A percentile compares a stretch with the other conserved stretches of the same genome.
Conservation (phyloP, 441 rosid species). For the Erodium moschatum region DNA sequence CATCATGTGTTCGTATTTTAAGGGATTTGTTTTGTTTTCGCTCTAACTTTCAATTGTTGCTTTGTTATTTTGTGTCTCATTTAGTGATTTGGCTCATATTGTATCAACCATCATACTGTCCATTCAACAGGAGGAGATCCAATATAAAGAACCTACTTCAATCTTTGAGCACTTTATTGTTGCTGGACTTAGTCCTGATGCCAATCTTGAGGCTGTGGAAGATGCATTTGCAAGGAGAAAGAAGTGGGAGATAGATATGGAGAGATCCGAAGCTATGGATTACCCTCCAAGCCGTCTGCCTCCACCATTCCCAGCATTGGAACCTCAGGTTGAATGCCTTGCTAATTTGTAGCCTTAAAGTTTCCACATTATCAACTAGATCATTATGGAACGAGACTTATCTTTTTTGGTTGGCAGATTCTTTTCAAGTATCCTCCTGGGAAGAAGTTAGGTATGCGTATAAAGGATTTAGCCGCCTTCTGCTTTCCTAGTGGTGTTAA, state of each 20-base stretch:
- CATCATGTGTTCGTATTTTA: too few species aligned
- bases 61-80: too few species aligned
- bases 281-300: conserved; percentile 30
- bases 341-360: not conserved
- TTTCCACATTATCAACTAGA: too few species aligned
- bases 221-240: conserved; percentile 72
- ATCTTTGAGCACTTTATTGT: conserved; percentile 84
- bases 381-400: not conserved
- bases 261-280: conserved; percentile 47
- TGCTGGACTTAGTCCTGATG: conserved; percentile 77
- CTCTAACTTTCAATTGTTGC: conserved; percentile 9
- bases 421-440: conserved; percentile 90
- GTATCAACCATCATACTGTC: too few species aligned
- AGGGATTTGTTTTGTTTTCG: too few species aligned
- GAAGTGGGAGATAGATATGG: conserved; percentile 69
- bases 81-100: too few species aligned
- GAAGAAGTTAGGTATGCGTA: conserved; percentile 64
- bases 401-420: conserved; percentile 37
- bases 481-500: conserved; percentile 94
- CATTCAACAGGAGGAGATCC: conserved; percentile 45
- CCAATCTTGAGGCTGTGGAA: conserved; percentile 71
- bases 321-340: conserved; percentile 64
- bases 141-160: conserved; percentile 64
- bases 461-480: conserved; percentile 76
- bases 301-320: conserved; percentile 59